These are phyloP conservation scores for Amylocystis lapponica DNA, from an alignment of 768 basidiomycete species.

Conservation along the genomic window DNA sequence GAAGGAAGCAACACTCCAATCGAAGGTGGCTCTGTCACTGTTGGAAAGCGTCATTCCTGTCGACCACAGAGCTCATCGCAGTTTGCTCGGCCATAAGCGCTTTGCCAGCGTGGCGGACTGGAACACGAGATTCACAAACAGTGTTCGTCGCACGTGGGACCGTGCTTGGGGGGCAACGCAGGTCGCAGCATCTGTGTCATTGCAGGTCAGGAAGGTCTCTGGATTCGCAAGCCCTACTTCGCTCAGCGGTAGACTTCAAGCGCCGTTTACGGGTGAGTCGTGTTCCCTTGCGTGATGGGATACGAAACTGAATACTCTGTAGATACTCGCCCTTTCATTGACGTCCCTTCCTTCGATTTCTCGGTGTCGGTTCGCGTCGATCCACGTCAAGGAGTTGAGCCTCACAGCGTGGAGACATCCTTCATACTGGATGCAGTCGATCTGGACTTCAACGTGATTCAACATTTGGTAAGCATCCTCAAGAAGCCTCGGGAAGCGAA, in stretches of 20 bases:
- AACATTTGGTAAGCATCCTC: slow-evolving; percentile 23
- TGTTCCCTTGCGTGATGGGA: background rate
- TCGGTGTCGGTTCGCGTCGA: slow-evolving; percentile 49
- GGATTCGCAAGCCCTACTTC: slow-evolving; percentile 25
- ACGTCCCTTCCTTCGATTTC: slow-evolving; percentile 42
- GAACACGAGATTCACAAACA: slow-evolving; percentile 54
- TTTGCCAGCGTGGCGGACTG: slow-evolving; percentile 53
- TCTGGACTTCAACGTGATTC: slow-evolving; percentile 39
- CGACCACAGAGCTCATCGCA: background rate
- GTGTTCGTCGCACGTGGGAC: slow-evolving; percentile 61
- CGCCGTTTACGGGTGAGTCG: slow-evolving; percentile 5
- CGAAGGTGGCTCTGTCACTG: slow-evolving; percentile 50
- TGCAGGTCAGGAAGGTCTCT: slow-evolving; percentile 43
- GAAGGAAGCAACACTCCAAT: slow-evolving; percentile 46
- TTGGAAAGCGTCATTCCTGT: slow-evolving; percentile 31
- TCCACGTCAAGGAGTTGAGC: slow-evolving; percentile 52
- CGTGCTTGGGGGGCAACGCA: slow-evolving; percentile 61
- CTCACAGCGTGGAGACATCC: slow-evolving; percentile 43
- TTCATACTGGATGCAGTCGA: slow-evolving; percentile 42
- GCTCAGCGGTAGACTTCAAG: background rate
- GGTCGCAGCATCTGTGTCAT: slow-evolving; percentile 46
- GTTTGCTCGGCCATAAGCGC: slow-evolving; percentile 12
- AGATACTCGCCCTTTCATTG: slow-evolving; percentile 30
- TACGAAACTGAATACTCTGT: background rate
- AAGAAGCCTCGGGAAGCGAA: slow-evolving; percentile 4